Base-by-base conservation (phyloP, 176 grass and related monocot species). In the Aegilops bicornis region DNA sequence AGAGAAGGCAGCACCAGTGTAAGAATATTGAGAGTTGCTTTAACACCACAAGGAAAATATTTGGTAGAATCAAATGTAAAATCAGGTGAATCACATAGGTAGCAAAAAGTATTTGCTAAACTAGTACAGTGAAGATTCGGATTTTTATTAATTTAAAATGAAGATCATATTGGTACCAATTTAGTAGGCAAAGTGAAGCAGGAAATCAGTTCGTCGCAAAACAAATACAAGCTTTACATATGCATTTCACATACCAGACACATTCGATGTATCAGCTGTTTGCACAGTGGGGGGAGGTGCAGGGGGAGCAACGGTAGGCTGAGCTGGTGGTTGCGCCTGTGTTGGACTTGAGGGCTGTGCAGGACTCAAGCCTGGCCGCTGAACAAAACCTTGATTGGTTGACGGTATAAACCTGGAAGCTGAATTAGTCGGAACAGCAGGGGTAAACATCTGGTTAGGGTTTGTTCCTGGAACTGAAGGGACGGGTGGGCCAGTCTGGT, bases 181-280 rank as follows among this genome's bases (percentile, higher is more conserved):
- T 86, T 25, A 63, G 9, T 17, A 35, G 33, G 69, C 22, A 87
- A 87, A 69, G 47, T 62, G 43, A 80, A 23, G 79, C 9, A 81
- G 30, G 10, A 80, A 37, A 36, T 67, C 3, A 35, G 70, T n/a
- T 61, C 71, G 16, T 83, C 10, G n/a, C 60, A 84, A 43, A 80
- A 67, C 3, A 69, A 22, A 39, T 64, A 19, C 35, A 81, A 81
- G 37, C 29, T 32, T 31, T 76, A 31, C 16, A 60, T 77, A 14
- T 39, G 42, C 70, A 69, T 17, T 78, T 10, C 19, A 90, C 80
- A 47, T 92, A 99, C 97, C 97, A 83, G 94, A 92, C 33, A 96
- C 94, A 63, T 94, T 99, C n/a, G 92, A 94, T 43, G 92, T 99
- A 91, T 99, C 94, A 78, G 82, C 97, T 76, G 97, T 94, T 84